These are phyloP conservation scores for Globisporangium yorkense DNA, from an alignment of 352 stramenopile genomes.

Conservation along the genomic window DNA sequence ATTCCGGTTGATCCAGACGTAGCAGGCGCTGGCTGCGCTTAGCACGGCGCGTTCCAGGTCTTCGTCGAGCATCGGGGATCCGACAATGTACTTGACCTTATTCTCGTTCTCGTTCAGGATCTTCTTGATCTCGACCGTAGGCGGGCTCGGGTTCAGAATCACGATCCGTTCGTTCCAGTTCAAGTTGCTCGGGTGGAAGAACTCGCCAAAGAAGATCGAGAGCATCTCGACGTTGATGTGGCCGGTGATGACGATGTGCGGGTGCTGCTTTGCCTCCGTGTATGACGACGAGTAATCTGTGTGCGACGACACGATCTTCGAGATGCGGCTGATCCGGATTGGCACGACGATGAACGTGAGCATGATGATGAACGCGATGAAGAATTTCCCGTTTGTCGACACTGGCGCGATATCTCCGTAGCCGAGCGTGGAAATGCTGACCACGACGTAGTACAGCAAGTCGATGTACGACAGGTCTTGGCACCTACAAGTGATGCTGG, in stretches of 20 bases:
- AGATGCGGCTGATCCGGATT: slow-evolving; percentile 72
- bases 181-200: slow-evolving; percentile 81
- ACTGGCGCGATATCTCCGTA: slow-evolving; percentile 76
- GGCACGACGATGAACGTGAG: slow-evolving; percentile 81
- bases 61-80: slow-evolving; percentile 71
- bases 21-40: slow-evolving; percentile 49
- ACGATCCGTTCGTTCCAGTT: slow-evolving; percentile 83
- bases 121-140: slow-evolving; percentile 63
- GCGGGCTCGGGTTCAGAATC: slow-evolving; percentile 60
- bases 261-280: slow-evolving; percentile 62
- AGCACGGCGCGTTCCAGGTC: slow-evolving; percentile 62
- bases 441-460: slow-evolving; percentile 77
- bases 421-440: slow-evolving; percentile 82
- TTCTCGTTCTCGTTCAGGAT: slow-evolving; percentile 67
- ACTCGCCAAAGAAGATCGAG: slow-evolving; percentile 69
- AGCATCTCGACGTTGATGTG: slow-evolving; percentile 65
- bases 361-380: slow-evolving; percentile 78
- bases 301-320: slow-evolving; percentile 72
- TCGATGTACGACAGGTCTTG: slow-evolving; percentile 64
- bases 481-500: slow-evolving; percentile 30
- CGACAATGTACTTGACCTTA: slow-evolving; percentile 82
- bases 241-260: slow-evolving; percentile 68
- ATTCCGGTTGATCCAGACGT: slow-evolving; percentile 62
- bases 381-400: slow-evolving; percentile 60
- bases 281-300: slow-evolving; percentile 76